phyloP scores from a whole-genome alignment of 805 yeast species.

The Monosporozyma aerobia region DNA sequence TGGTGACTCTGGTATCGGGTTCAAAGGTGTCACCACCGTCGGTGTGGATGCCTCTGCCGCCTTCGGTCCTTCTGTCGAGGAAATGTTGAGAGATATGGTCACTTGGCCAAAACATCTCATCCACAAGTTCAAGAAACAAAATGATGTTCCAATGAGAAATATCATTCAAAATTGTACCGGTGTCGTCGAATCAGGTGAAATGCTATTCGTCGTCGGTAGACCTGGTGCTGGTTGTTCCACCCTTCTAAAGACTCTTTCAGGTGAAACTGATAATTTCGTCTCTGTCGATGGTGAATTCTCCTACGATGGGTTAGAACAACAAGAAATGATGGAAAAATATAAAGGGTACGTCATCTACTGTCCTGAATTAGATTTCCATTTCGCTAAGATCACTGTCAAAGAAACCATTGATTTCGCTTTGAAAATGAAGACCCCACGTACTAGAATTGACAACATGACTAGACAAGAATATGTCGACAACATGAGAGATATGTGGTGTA shows the following conservation, averaged over 20 bases:
- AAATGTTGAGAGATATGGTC: conserved; percentile 31
- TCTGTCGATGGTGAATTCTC: conserved; percentile 33
- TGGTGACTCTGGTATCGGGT: conserved; percentile 43
- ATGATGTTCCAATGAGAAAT: conserved; percentile 29
- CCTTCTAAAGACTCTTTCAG: conserved; percentile 38
- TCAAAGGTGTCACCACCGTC: conserved; percentile 36
- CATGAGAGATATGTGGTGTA: conserved; percentile 33
- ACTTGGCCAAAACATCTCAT: conserved; percentile 22
- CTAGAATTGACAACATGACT: conserved; percentile 35
- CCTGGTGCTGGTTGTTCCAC: conserved; percentile 64
- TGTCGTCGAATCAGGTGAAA: conserved; percentile 41
- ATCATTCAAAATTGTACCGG: conserved; percentile 37
- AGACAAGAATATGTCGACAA: conserved; percentile 33
- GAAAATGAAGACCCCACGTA: conserved; percentile 40
- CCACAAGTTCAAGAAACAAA: conserved; percentile 25
- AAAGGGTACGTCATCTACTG: conserved; percentile 43
- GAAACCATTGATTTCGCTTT: conserved; percentile 44
- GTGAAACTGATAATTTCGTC: conserved; percentile 34
- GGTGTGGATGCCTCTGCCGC: conserved; percentile 48
- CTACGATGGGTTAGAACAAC: conserved; percentile 42
- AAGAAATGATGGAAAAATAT: conserved; percentile 39
- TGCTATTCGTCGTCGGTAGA: conserved; percentile 45
- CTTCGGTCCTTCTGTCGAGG: conserved; percentile 39
- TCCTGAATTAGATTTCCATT: conserved; percentile 43
- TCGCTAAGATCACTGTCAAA: conserved; percentile 43